Evolutionary conservation across 495 filamentous ascomycete species (phyloP).

Genomic region (Aspergillus nidulans): DNA sequence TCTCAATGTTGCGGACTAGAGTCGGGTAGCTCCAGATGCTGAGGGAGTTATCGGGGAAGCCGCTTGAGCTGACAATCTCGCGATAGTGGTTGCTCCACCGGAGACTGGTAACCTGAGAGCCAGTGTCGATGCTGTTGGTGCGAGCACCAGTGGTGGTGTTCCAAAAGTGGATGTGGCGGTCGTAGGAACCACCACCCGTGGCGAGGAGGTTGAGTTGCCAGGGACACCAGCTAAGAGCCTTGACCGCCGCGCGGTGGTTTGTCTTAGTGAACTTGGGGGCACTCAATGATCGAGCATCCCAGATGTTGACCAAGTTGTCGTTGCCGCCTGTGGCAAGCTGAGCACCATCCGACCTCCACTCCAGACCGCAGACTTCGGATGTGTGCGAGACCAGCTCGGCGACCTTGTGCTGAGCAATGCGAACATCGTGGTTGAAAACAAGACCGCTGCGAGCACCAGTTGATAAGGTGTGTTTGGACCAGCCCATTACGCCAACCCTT

Average conservation of each 20-base stretch:
- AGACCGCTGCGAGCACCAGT: slow-evolving; percentile 90
- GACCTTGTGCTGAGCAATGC: slow-evolving; percentile 94
- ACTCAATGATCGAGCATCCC: slow-evolving; percentile 88
- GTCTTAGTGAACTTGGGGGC: slow-evolving; percentile 99
- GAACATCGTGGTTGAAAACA: slow-evolving; percentile 99
- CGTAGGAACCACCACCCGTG: slow-evolving; percentile 93
- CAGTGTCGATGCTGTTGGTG: slow-evolving; percentile 98
- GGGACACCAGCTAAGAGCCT: slow-evolving; percentile 97
- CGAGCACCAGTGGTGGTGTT: slow-evolving; percentile 95
- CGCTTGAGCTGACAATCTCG: slow-evolving; percentile 94
- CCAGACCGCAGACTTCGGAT: slow-evolving; percentile 94
- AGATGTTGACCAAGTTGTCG: slow-evolving; percentile 97
- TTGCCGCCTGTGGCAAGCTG: slow-evolving; percentile 97
- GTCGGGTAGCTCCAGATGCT: slow-evolving; percentile 99
- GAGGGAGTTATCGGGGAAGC: slow-evolving; percentile 97
- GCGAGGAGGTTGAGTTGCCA: slow-evolving; percentile 97
- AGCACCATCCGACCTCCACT: slow-evolving; percentile 93
- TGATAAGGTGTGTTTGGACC: slow-evolving; percentile 95
- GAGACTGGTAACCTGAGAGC: slow-evolving; percentile 91
- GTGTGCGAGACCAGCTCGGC: slow-evolving; percentile 95
- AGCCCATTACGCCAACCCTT: slow-evolving; percentile 95
- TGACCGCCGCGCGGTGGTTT: slow-evolving; percentile 97
- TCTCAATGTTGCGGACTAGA: slow-evolving; percentile 93
- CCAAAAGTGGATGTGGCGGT: slow-evolving; percentile 99
- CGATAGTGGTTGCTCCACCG: slow-evolving; percentile 95